Percentiles rank a stretch among this genome's conserved stretches.
Conservation (phyloP, 768 basidiomycete species). For the Mrakia frigida region DNA sequence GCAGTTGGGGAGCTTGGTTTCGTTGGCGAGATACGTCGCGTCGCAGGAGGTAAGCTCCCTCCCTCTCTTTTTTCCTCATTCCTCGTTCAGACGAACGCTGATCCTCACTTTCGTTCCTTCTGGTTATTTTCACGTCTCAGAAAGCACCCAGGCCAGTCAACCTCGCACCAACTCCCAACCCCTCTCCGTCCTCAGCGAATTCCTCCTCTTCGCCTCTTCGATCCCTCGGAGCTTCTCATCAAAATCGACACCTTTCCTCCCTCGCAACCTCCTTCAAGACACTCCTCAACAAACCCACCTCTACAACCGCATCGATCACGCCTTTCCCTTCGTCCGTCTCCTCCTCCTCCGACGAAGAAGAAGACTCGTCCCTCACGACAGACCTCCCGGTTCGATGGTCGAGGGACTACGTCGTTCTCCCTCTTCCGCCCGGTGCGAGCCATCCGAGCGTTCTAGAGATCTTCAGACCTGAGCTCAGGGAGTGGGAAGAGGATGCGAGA, state of each 20-base stretch:
- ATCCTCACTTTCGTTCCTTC: neutral
- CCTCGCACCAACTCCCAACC: neutral
- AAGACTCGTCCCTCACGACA: neutral
- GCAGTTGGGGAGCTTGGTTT: slow-evolving; percentile 10
- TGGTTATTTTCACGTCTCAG: neutral
- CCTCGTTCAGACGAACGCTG: neutral
- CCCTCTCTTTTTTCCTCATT: neutral
- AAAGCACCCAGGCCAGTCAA: neutral
- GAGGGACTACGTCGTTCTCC: slow-evolving; percentile 7
- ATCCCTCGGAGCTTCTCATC: neutral
- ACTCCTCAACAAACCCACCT: neutral
- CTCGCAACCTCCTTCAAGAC: neutral
- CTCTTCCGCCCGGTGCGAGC: neutral
- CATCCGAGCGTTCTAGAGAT: neutral
- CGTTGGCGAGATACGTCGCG: slow-evolving; percentile 16
- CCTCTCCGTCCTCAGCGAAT: neutral
- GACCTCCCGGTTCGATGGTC: slow-evolving; percentile 3
- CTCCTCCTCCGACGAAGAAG: neutral
- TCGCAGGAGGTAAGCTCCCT: neutral
- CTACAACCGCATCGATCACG: neutral
- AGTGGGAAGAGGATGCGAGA: neutral
- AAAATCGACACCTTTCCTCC: neutral
- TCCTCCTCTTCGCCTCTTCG: neutral
- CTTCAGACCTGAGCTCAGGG: neutral
- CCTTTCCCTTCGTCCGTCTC: neutral